Conservation (phyloP, 495 filamentous ascomycete species). For the Lepraria neglecta region DNA sequence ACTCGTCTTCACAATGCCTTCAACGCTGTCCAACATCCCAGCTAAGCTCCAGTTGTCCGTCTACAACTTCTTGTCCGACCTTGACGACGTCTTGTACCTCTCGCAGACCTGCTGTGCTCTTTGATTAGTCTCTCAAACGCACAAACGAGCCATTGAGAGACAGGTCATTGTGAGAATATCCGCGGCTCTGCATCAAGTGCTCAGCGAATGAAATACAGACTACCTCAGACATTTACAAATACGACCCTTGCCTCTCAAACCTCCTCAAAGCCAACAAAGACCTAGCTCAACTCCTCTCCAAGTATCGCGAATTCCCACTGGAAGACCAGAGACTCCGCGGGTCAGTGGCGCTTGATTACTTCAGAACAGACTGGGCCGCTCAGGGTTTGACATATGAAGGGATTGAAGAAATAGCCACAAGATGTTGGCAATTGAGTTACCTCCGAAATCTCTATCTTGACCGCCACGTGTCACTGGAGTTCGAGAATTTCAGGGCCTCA, state of each 20-base stretch:
- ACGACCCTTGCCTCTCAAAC: conserved; percentile 1
- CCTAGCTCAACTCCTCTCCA: not conserved
- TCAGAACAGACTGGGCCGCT: not conserved
- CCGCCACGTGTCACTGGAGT: not conserved
- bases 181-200: not conserved
- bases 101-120: not conserved
- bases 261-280: not conserved
- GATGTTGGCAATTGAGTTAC: not conserved
- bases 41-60: not conserved
- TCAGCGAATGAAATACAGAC: not conserved
- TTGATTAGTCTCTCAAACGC: not conserved
- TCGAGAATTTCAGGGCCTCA: not conserved
- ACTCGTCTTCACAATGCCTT: not conserved
- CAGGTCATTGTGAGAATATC: not conserved
- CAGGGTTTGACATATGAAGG: not conserved
- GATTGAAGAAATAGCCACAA: not conserved
- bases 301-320: no score
- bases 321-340: not conserved
- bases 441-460: conserved; percentile 3
- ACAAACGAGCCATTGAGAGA: not conserved
- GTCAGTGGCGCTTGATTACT: not conserved
- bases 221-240: not conserved
- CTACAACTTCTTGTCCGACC: not conserved
- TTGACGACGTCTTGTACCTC: not conserved
- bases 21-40: not conserved